phyloP scores from a whole-genome alignment of 2,329 filamentous ascomycete species.

The Beauveria sp. region DNA sequence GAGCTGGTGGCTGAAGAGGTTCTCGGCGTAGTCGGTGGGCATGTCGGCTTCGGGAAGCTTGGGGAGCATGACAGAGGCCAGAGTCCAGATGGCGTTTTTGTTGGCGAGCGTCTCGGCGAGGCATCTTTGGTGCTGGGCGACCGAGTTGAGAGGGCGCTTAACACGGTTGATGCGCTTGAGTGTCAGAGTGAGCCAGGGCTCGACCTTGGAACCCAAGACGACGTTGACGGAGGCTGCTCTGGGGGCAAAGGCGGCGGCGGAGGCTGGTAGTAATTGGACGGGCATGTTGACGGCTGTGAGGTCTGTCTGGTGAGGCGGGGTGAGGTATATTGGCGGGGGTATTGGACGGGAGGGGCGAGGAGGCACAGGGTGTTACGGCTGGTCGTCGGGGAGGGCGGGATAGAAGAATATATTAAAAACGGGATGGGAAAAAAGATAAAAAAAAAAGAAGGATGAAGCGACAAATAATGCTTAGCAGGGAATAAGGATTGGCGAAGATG shows the following conservation, averaged over 20 bases:
- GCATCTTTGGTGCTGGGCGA: slow-evolving; percentile 90
- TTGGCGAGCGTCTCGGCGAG: slow-evolving; percentile 91
- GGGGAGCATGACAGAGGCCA: slow-evolving; percentile 86
- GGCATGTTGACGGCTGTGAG: slow-evolving; percentile 57
- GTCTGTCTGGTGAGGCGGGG: slow-evolving; percentile 5
- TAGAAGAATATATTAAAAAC: slow-evolving; percentile 17
- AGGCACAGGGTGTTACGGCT: slow-evolving; percentile 14
- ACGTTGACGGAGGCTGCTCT: slow-evolving; percentile 86
- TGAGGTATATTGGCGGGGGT: slow-evolving; percentile 16
- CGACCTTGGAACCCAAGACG: slow-evolving; percentile 83
- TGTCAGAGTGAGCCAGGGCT: slow-evolving; percentile 94
- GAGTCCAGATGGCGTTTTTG: slow-evolving; percentile 84
- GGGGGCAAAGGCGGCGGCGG: slow-evolving; percentile 92
- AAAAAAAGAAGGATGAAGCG: slow-evolving; percentile 38
- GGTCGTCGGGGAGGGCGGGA: neutral
- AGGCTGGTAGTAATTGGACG: slow-evolving; percentile 86
- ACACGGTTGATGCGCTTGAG: slow-evolving; percentile 94
- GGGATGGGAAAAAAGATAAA: slow-evolving; percentile 25
- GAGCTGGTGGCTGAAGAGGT: slow-evolving; percentile 86
- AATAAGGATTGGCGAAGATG: slow-evolving; percentile 18
- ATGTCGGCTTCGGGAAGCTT: slow-evolving; percentile 83
- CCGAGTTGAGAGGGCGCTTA: slow-evolving; percentile 95
- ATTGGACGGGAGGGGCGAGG: slow-evolving; percentile 15
- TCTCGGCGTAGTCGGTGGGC: slow-evolving; percentile 76
- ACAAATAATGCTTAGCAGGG: slow-evolving; percentile 42